Conservation (phyloP, 257 asterid genomes). For the Cinchona pubescens region DNA sequence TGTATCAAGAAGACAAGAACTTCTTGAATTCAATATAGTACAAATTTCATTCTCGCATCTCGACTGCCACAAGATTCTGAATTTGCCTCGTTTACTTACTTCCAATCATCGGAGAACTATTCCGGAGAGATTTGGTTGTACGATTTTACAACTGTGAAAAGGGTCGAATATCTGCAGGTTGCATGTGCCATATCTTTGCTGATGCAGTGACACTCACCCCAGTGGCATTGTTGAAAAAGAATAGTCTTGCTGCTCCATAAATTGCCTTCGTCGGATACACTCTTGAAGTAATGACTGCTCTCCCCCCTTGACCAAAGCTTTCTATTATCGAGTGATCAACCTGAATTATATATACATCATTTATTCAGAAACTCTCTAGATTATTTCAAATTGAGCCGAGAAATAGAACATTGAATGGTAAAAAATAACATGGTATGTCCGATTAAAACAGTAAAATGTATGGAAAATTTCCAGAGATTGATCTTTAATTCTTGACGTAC, state of each 20-base stretch:
- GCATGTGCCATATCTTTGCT: conserved; percentile 65
- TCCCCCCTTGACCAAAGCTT: conserved; percentile 90
- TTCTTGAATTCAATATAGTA: background rate
- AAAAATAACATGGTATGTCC: too few species aligned
- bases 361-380: background rate
- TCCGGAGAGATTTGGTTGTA: background rate
- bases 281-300: conserved; percentile 70
- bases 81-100: too few species aligned
- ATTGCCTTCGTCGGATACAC: conserved; percentile 75
- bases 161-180: conserved; percentile 50
- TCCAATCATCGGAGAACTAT: background rate
- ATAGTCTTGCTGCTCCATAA: conserved; percentile 48
- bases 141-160: background rate
- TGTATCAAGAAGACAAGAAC: too few species aligned
- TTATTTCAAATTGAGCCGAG: background rate
- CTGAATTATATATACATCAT: conserved; percentile 33
- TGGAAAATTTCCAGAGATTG: background rate
- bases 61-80: background rate
- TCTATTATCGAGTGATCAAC: conserved; percentile 88
- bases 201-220: conserved; percentile 52
- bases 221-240: conserved; percentile 83
- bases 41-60: too few species aligned
- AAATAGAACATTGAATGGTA: background rate
- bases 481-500: conserved; percentile 32
- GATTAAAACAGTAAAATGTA: too few species aligned